Base-by-base conservation (phyloP, 2,329 filamentous ascomycete species). In the Paradendryphiella salina region DNA sequence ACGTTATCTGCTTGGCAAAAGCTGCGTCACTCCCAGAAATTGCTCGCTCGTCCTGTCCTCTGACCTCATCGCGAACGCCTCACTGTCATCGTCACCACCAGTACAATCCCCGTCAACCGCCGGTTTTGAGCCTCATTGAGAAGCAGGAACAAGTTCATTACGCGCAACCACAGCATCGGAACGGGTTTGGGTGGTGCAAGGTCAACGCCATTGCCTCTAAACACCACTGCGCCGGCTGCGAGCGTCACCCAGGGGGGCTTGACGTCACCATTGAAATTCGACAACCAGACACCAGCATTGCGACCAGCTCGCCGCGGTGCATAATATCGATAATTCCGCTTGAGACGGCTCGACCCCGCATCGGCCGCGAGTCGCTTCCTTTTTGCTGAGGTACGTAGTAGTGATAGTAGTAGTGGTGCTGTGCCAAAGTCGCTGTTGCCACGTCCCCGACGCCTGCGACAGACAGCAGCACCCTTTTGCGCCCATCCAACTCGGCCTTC, bases 61-160 rank as follows among this genome's bases (percentile, higher is more conserved):
- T 68, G 66, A 70, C 66, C 66, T 70, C 67, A 70, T 70, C 65
- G 62, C 61, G 57, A 67, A 66, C 64, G 65, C 65, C 65, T 64
- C 62, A 66, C 58, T 60, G 64, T 69, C 64, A 67, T 67, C 65
- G 58, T 60, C 58, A 60, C 62, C 63, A 56, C 58, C 51, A 64
- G 58, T 61, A 63, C 59, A 54, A 57, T 55, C 62, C 61, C 60
- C 63, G 60, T 56, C 57, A 37, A 17, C 46, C 60, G 59, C 55
- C 61, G 38, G 55, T 56, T 43, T 50, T 62, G 63, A 66, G 63
- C 63, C 63, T 65, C 63, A 64, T 61, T 52, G 57, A 57, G 48
- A 44, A 35, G 46, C 60, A 57, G 52, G 46, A 50, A 47, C 50
- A 56, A 49, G 51, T 15, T 43, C 39, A 38, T 33, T 31, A 46